Evolutionary conservation across 179 eudicot genomes (phyloP).

Genomic region (Dionaea muscipula): DNA sequence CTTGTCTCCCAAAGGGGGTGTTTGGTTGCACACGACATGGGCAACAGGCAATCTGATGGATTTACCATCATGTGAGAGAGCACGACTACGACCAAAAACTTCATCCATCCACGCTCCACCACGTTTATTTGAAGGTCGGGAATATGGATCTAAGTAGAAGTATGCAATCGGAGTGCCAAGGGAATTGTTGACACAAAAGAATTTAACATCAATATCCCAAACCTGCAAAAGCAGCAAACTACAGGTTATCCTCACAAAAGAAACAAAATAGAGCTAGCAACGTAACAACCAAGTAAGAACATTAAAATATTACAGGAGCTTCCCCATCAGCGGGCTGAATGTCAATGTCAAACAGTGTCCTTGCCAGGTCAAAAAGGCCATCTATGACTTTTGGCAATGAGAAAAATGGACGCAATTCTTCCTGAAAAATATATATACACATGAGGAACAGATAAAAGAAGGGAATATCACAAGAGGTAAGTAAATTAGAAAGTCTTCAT

Average conservation of each 20-base stretch:
- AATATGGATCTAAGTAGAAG: slow-evolving; percentile 23
- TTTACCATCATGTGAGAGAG: slow-evolving; percentile 10
- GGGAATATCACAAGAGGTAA: too few relatives aligned
- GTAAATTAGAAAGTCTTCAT: background rate
- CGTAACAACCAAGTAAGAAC: background rate
- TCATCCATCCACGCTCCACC: slow-evolving; percentile 20
- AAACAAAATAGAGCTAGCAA: background rate
- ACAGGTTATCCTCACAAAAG: background rate
- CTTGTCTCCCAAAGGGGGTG: slow-evolving; percentile 19
- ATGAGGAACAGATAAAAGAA: background rate
- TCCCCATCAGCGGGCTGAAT: slow-evolving; percentile 28
- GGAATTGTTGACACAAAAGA: slow-evolving; percentile 17
- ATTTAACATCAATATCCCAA: slow-evolving; percentile 17
- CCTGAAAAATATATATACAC: slow-evolving; percentile 11
- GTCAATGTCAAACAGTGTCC: slow-evolving; percentile 24
- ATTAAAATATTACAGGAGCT: slow-evolving; percentile 25
- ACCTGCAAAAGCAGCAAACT: slow-evolving; percentile 13
- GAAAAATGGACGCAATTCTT: slow-evolving; percentile 23
- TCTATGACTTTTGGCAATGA: slow-evolving; percentile 24
- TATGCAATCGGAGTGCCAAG: slow-evolving; percentile 12
- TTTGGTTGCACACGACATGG: slow-evolving; percentile 21
- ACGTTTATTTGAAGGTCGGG: slow-evolving; percentile 20
- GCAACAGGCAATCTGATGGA: slow-evolving; percentile 17
- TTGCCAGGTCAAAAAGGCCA: slow-evolving; percentile 25
- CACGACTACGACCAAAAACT: slow-evolving; percentile 14